Conservation (phyloP, 169 alveolate genomes). For the Eimeria praecox region DNA sequence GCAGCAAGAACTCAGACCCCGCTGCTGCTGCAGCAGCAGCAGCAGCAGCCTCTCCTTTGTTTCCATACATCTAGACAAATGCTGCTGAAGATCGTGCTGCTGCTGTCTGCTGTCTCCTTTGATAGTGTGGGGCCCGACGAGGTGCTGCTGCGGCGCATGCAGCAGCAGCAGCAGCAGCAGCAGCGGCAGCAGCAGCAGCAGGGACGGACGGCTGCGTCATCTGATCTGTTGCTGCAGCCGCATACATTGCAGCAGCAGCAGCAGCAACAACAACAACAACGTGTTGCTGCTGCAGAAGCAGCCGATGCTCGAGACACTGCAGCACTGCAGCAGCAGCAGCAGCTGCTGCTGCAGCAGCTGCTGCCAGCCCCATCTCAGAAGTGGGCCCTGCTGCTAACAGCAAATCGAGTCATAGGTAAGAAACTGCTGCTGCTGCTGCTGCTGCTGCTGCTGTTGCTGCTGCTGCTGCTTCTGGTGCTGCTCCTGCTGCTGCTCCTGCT, state of each 20-base stretch:
- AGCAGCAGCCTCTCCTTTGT: constrained; percentile 54
- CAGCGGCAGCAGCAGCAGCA: background rate
- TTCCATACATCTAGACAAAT: constrained; percentile 28
- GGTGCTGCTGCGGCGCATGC: constrained; percentile 61
- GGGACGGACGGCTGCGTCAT: background rate
- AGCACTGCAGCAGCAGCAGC: constrained; percentile 68
- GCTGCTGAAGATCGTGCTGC: constrained; percentile 75
- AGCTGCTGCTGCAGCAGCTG: constrained; percentile 74
- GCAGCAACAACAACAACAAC: constrained; percentile 48
- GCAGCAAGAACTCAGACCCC: constrained; percentile 8
- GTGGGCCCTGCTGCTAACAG: constrained; percentile 48
- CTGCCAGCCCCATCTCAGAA: constrained; percentile 27
- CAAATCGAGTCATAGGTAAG: constrained; percentile 24
- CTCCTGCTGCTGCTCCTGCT: background rate
- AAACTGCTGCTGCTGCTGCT: constrained; percentile 14
- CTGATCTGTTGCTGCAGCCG: background rate
- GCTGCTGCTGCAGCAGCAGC: constrained; percentile 61
- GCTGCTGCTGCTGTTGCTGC: background rate
- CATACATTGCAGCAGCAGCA: background rate
- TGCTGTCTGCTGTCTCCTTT: constrained; percentile 15
- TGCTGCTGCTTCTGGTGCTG: background rate
- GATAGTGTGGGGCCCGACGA: constrained; percentile 43
- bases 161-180: constrained; percentile 62
- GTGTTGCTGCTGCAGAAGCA: background rate
- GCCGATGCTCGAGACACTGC: background rate